Percentiles rank a stretch among this genome's conserved stretches.
These are phyloP conservation scores for Dovyalis caffra DNA, from an alignment of 345 rosid genomes.

Conservation along the genomic window DNA sequence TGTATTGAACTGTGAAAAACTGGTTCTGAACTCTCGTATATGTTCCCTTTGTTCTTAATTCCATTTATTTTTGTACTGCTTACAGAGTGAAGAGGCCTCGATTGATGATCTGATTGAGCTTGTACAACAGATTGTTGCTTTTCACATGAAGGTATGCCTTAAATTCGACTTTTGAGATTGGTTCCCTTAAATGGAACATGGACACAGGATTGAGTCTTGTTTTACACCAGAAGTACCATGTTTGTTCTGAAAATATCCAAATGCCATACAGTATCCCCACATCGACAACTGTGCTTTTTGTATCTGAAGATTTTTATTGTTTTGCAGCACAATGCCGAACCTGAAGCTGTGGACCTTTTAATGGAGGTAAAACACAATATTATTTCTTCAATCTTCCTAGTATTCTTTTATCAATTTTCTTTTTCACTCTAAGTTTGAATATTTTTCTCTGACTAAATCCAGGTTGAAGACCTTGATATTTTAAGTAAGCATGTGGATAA, in stretches of 20 bases:
- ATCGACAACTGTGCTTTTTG: background rate
- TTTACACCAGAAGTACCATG: background rate
- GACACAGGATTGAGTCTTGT: background rate
- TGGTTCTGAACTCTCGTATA: background rate
- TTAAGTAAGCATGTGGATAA: slow-evolving; percentile 73
- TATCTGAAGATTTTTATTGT: slow-evolving; percentile 15
- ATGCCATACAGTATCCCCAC: background rate
- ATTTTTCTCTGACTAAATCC: slow-evolving; percentile 2
- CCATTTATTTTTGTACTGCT: slow-evolving; percentile 17
- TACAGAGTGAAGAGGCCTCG: slow-evolving; percentile 63
- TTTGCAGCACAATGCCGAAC: slow-evolving; percentile 93
- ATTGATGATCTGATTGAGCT: slow-evolving; percentile 75
- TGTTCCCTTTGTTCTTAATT: background rate
- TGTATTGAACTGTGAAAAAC: background rate
- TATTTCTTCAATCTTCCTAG: background rate
- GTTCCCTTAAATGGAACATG: background rate
- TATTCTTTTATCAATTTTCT: background rate
- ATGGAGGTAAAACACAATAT: slow-evolving; percentile 59
- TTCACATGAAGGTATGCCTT: slow-evolving; percentile 80
- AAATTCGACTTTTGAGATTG: background rate
- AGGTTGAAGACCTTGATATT: slow-evolving; percentile 96
- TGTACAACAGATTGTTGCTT: slow-evolving; percentile 83
- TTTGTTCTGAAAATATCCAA: background rate
- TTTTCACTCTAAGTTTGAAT: background rate
- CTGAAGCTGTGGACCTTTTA: slow-evolving; percentile 95